phyloP scores from a whole-genome alignment of 495 filamentous ascomycete genomes.

The Neurospora sp. region DNA sequence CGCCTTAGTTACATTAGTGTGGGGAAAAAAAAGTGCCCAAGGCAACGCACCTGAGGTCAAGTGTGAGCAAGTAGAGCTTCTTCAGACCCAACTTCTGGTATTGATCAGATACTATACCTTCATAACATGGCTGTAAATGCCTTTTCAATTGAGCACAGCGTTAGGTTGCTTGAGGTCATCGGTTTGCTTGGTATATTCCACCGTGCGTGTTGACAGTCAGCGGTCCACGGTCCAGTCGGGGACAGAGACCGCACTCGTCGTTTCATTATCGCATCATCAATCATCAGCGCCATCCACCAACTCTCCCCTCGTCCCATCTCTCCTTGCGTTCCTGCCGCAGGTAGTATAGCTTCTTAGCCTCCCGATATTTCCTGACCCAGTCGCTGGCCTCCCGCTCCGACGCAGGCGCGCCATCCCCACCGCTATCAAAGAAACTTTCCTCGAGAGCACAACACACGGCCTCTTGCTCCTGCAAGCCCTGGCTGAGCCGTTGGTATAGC shows the following conservation, averaged over 20 bases:
- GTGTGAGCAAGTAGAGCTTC: not conserved
- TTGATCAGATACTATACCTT: not conserved
- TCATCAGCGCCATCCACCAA: constrained; percentile 79
- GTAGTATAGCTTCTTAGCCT: constrained; percentile 63
- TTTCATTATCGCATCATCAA: not conserved
- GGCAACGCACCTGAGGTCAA: not conserved
- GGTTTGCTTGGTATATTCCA: not conserved
- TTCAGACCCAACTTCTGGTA: not conserved
- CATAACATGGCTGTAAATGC: not conserved
- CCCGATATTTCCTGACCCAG: constrained; percentile 71
- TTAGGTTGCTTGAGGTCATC: not conserved
- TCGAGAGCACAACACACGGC: constrained; percentile 70
- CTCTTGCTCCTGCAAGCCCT: constrained; percentile 72
- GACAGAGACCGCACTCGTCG: not conserved
- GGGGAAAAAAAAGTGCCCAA: not conserved
- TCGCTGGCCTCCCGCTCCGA: constrained; percentile 72
- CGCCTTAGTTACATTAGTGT: not conserved
- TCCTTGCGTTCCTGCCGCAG: constrained; percentile 72
- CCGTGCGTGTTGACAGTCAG: not conserved
- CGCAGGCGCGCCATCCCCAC: constrained; percentile 29
- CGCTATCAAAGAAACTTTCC: constrained; percentile 72
- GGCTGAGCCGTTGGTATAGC: constrained; percentile 69
- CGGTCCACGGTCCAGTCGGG: not conserved
- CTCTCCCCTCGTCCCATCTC: constrained; percentile 88
- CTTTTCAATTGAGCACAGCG: not conserved